phyloP scores from a whole-genome alignment of 1,139 yeast species.

The Sugiyamaella neomexicana region DNA sequence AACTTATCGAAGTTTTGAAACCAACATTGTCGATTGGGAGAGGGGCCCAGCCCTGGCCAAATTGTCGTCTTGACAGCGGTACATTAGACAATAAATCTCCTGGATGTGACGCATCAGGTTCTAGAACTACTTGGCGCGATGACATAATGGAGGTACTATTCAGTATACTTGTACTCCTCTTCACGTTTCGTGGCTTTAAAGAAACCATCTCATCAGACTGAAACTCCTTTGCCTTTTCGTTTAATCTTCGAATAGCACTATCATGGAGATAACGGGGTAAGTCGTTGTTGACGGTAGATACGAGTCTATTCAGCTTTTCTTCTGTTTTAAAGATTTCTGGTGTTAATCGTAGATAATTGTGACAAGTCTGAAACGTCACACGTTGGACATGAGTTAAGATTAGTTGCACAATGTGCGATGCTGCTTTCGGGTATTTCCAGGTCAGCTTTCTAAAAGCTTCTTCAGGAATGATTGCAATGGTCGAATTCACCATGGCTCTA shows the following conservation, averaged over 20 bases:
- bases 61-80: constrained; percentile 59
- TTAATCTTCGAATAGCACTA: constrained; percentile 52
- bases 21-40: constrained; percentile 13
- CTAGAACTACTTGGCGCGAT: constrained; percentile 66
- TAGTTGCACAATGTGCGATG: constrained; percentile 93
- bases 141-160: not conserved
- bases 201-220: constrained; percentile 15
- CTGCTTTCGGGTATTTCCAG: constrained; percentile 77
- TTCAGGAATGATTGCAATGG: constrained; percentile 89
- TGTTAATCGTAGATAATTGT: constrained; percentile 81
- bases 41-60: constrained; percentile 22
- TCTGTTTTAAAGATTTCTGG: constrained; percentile 81
- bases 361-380: constrained; percentile 89
- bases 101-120: constrained; percentile 66
- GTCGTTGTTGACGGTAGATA: constrained; percentile 41
- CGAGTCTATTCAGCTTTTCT: constrained; percentile 55
- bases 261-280: constrained; percentile 67
- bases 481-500: constrained; percentile 64
- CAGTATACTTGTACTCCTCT: constrained; percentile 11
- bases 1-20: constrained; percentile 30
- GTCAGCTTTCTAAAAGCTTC: constrained; percentile 77
- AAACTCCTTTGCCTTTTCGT: constrained; percentile 16
- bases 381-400: constrained; percentile 81
- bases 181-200: constrained; percentile 15
- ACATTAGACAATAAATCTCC: constrained; percentile 85